Evolutionary conservation across 768 basidiomycete species (phyloP).

Genomic region (Zangia roseola): DNA sequence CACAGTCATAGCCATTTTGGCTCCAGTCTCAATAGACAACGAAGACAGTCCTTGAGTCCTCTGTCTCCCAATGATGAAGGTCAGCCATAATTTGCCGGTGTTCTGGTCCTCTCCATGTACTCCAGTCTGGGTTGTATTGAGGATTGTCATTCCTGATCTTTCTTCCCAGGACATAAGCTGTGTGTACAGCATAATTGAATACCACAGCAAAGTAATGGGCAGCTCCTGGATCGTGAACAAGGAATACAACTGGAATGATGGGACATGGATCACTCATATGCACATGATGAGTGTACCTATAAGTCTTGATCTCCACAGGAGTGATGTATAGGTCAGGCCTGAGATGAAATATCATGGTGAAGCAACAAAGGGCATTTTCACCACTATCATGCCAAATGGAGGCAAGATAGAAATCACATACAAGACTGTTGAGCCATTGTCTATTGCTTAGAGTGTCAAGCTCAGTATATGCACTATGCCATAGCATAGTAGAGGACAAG

Average conservation of each 20-base stretch:
- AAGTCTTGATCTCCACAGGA: background rate
- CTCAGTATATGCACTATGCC: slow-evolving; percentile 3
- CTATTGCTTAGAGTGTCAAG: background rate
- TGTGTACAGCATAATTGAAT: background rate
- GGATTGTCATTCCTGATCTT: background rate
- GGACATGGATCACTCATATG: background rate
- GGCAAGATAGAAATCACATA: slow-evolving; percentile 3
- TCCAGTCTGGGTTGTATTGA: background rate
- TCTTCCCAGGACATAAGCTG: background rate
- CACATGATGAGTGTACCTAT: background rate
- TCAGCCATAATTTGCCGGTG: background rate
- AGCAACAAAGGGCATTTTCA: background rate
- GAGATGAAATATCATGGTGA: background rate
- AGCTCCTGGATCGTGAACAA: background rate
- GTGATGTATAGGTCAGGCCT: background rate
- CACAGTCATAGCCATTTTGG: slow-evolving; percentile 9
- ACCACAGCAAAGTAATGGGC: background rate
- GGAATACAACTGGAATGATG: background rate
- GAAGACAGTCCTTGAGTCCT: background rate
- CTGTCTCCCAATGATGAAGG: background rate
- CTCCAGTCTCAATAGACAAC: background rate
- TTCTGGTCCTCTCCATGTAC: background rate
- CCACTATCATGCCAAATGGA: background rate
- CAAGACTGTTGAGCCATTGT: background rate
- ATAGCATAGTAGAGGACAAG: background rate